These are phyloP conservation scores for Mycocentrospora acerina DNA, from an alignment of 2,329 filamentous ascomycete species.

Conservation along the genomic window DNA sequence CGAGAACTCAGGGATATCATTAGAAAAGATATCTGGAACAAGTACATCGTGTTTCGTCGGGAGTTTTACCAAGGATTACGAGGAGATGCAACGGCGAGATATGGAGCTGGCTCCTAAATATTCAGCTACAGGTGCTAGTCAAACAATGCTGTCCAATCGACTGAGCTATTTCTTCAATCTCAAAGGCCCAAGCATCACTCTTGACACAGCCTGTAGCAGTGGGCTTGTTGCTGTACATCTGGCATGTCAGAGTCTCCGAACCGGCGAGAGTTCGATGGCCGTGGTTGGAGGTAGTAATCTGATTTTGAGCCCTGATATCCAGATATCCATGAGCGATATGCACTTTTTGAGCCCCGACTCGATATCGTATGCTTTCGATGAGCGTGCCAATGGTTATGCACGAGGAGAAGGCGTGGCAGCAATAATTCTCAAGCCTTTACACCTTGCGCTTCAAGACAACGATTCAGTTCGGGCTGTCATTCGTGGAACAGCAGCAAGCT, in stretches of 20 bases:
- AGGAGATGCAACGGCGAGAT: constrained; percentile 17
- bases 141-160: constrained; percentile 30
- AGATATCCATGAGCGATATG: constrained; percentile 15
- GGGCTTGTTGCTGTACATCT: constrained; percentile 29
- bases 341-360: constrained; percentile 33
- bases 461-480: constrained; percentile 34
- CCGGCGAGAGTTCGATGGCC: constrained; percentile 7
- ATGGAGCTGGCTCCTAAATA: constrained; percentile 15
- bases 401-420: constrained; percentile 59
- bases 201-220: constrained; percentile 38
- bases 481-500: constrained; percentile 24
- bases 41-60: constrained; percentile 22
- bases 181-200: constrained; percentile 30
- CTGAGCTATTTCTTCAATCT: constrained; percentile 35
- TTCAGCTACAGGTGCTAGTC: constrained; percentile 10
- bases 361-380: constrained; percentile 45
- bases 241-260: constrained; percentile 24
- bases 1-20: neutral
- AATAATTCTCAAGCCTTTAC: constrained; percentile 29
- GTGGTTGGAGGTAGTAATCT: constrained; percentile 21
- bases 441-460: constrained; percentile 16
- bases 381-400: constrained; percentile 62
- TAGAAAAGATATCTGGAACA: constrained; percentile 11
- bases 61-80: constrained; percentile 19
- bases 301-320: constrained; percentile 18